Evolutionary conservation across 805 yeast species (phyloP), one percentile per base, ranked within the genome.

Genomic region (Maudiozyma bulderi): DNA sequence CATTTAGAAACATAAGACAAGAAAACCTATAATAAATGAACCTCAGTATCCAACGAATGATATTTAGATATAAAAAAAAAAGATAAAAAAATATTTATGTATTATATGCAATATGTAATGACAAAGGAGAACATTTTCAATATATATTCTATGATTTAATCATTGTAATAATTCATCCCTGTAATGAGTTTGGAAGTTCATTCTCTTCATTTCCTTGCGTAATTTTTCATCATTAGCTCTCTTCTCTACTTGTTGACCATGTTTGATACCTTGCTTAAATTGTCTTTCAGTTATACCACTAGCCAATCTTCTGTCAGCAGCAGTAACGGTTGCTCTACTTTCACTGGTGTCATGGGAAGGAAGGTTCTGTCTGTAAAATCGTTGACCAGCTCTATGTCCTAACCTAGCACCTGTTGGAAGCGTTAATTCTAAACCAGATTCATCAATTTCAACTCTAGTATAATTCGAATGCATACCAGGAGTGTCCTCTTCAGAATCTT

Each of bases 181-280:
- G 73, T 68, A 87, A 63, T 93, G 95, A 32, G 80, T 78, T 74
- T 91, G 96, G 74, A 80, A 77, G 68, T 91, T 93, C 64, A 81
- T 72, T 62, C 79, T 79, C 65, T 80, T 85, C 49, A 80, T 77
- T 32, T 86, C 85, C 53, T 81, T 70, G 38, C 68, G 63, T 47
- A 72, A 54, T 28, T 66, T 58, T 52, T 64, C 66, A 52, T 68
- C 67, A 53, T 68, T 69, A 60, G 70, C 70, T 66, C 67, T 74
- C 71, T 70, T 70, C 62, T 70, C 79, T 50, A 67, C 53, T 52
- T 61, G 55, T 52, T 56, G 75, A 54, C 63, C 70, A 62, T 57
- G 60, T 53, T 74, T 82, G 65, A 72, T 76, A 53, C 76, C 72
- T 65, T 73, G 75, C 57, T 68, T 71, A 54, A 70, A 72, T 54